phyloP scores from a whole-genome alignment of 768 basidiomycete genomes.

The Boletus pseudopeckii region DNA sequence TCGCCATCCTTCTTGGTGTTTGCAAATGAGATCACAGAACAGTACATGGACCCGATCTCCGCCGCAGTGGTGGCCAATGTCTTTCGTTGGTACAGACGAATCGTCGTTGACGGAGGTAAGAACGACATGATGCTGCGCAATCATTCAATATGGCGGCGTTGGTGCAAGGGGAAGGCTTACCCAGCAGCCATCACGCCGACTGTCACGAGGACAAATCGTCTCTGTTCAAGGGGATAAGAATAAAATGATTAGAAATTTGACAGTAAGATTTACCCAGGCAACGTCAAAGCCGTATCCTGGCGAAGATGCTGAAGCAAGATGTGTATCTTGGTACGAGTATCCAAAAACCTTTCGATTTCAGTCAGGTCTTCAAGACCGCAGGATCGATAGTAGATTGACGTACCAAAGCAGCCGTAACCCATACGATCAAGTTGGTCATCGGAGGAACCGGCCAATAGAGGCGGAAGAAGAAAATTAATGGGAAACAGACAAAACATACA shows the following conservation, averaged over 20 bases:
- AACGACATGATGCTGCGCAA: conserved; percentile 58
- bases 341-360: conserved; percentile 52
- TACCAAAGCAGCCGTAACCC: conserved; percentile 61
- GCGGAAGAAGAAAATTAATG: conserved; percentile 66
- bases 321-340: conserved; percentile 66
- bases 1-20: conserved; percentile 51
- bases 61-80: conserved; percentile 64
- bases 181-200: conserved; percentile 76
- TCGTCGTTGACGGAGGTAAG: conserved; percentile 71
- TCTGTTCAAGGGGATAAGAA: conserved; percentile 33
- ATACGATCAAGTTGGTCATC: conserved; percentile 68
- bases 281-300: conserved; percentile 61
- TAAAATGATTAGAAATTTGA: not conserved
- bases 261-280: conserved; percentile 56
- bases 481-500: conserved; percentile 64
- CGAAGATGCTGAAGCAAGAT: conserved; percentile 44
- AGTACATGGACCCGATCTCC: conserved; percentile 71
- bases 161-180: conserved; percentile 35
- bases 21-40: conserved; percentile 71
- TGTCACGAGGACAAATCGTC: conserved; percentile 65
- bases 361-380: not conserved
- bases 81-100: conserved; percentile 68
- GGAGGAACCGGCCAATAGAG: conserved; percentile 73
- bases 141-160: not conserved
- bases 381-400: conserved; percentile 10